Evolutionary conservation across 2,329 filamentous ascomycete genomes (phyloP).

Genomic region (Dactylellina drechsleri): DNA sequence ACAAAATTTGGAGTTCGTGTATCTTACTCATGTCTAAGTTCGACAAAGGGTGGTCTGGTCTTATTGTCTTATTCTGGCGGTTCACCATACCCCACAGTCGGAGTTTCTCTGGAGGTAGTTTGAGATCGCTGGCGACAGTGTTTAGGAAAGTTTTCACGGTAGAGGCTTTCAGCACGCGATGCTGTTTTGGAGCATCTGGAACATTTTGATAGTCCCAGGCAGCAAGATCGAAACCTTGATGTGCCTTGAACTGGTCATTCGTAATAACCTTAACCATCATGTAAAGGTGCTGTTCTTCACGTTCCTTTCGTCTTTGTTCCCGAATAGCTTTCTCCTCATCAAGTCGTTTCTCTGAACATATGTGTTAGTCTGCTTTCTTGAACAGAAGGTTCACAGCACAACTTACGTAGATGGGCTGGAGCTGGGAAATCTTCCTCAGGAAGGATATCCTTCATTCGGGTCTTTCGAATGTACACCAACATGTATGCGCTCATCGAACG

Average conservation of each 20-base stretch:
- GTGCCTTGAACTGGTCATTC: conserved; percentile 80
- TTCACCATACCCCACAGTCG: conserved; percentile 98
- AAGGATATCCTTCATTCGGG: conserved; percentile 82
- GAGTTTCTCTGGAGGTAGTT: conserved; percentile 71
- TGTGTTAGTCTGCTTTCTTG: conserved; percentile 2
- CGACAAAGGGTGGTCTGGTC: conserved; percentile 86
- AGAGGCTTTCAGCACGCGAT: conserved; percentile 79
- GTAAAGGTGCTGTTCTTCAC: conserved; percentile 93
- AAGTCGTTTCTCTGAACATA: conserved; percentile 72
- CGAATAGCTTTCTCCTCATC: conserved; percentile 81
- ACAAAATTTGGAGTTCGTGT: conserved; percentile 50
- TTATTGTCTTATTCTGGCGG: conserved; percentile 93
- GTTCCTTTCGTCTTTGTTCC: conserved; percentile 83
- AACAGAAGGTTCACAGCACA: background rate
- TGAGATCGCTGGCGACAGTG: conserved; percentile 76
- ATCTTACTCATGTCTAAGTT: conserved; percentile 73
- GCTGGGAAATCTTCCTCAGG: conserved; percentile 72
- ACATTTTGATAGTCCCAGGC: conserved; percentile 71
- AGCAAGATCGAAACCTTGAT: conserved; percentile 85
- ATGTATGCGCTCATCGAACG: conserved; percentile 92
- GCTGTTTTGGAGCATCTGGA: conserved; percentile 72
- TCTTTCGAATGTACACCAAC: conserved; percentile 95
- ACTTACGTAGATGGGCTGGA: conserved; percentile 80
- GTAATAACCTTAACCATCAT: conserved; percentile 84
- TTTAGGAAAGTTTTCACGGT: conserved; percentile 79